phyloP scores from a whole-genome alignment of 2,329 filamentous ascomycete genomes.

The Aschersonia sp. region DNA sequence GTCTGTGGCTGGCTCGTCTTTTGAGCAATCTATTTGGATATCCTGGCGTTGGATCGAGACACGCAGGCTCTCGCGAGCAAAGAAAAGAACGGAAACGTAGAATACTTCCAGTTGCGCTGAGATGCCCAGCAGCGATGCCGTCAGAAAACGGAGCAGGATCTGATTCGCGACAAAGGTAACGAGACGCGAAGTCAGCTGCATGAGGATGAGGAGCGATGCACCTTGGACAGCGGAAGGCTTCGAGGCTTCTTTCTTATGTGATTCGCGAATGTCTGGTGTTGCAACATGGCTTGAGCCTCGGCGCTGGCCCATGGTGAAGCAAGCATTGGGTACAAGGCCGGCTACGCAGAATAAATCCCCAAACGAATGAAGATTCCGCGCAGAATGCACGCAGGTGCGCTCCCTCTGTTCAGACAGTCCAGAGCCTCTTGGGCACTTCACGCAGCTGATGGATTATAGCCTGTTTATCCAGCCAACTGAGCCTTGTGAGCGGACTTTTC shows the following conservation, averaged over 20 bases:
- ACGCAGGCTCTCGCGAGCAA: conserved; percentile 78
- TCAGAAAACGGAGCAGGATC: conserved; percentile 73
- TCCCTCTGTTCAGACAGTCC: too few relatives aligned
- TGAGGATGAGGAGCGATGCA: conserved; percentile 71
- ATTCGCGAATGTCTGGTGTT: too few relatives aligned
- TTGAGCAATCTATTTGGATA: conserved; percentile 4
- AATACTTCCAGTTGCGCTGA: conserved; percentile 87
- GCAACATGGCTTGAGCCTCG: too few relatives aligned
- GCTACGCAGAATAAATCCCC: too few relatives aligned
- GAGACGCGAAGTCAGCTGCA: conserved; percentile 76
- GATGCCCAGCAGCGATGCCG: conserved; percentile 69
- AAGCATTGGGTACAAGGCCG: too few relatives aligned
- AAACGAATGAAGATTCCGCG: too few relatives aligned
- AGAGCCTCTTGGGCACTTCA: too few relatives aligned
- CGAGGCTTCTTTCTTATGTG: background rate
- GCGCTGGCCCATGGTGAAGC: too few relatives aligned
- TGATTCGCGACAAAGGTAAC: conserved; percentile 90
- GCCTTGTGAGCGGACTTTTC: too few relatives aligned
- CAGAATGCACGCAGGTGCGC: too few relatives aligned
- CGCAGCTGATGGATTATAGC: too few relatives aligned
- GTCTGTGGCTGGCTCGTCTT: conserved; percentile 1
- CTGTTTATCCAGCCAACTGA: too few relatives aligned
- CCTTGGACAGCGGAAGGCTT: conserved; percentile 41
- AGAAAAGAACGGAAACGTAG: conserved; percentile 85
- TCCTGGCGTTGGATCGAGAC: conserved; percentile 75